Percentiles rank a stretch among this genome's conserved stretches.
These are phyloP conservation scores for Agroathelia rolfsii DNA, from an alignment of 1,284 basidiomycete genomes.

Conservation along the genomic window DNA sequence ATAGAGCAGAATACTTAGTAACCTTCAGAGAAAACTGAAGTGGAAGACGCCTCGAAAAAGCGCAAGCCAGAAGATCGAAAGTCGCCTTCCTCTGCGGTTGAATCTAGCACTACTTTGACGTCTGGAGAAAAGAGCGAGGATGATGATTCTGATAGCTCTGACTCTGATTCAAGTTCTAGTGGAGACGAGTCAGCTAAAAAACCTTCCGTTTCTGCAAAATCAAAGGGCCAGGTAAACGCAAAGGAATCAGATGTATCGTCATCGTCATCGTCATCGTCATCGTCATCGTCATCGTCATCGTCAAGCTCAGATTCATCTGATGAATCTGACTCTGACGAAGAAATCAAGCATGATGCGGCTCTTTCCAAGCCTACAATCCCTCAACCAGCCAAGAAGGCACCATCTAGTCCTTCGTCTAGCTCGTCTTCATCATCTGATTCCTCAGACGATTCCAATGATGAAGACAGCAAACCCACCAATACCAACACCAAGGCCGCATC, in stretches of 20 bases:
- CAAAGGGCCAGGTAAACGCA: conserved; percentile 2
- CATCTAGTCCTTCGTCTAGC: too few species aligned
- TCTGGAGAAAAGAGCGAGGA: conserved; percentile 4
- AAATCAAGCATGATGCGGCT: conserved; percentile 8
- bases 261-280: conserved; percentile 23
- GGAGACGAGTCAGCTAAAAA: conserved; percentile 1
- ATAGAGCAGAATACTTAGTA: too few species aligned
- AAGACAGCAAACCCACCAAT: conserved; percentile 5
- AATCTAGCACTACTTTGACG: conserved; percentile 1
- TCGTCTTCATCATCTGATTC: conserved; percentile 14
- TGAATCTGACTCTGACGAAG: conserved; percentile 15
- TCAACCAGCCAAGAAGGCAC: conserved; percentile 2
- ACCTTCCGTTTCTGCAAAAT: not conserved
- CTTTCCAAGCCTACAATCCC: conserved; percentile 7
- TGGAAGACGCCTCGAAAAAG: too few species aligned
- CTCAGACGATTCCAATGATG: conserved; percentile 9
- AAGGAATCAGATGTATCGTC: conserved; percentile 13
- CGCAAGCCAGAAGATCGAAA: too few species aligned
- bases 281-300: conserved; percentile 21
- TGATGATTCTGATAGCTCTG: conserved; percentile 2
- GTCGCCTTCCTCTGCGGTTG: too few species aligned
- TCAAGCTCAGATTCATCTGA: conserved; percentile 18
- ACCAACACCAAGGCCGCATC: conserved; percentile 5
- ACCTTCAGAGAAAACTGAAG: too few species aligned
- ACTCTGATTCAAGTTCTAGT: not conserved